Evolutionary conservation across 192 early-diverging fungal genomes (phyloP), one percentile per base, ranked within the genome.

Genomic region (Coemansia sp.): DNA sequence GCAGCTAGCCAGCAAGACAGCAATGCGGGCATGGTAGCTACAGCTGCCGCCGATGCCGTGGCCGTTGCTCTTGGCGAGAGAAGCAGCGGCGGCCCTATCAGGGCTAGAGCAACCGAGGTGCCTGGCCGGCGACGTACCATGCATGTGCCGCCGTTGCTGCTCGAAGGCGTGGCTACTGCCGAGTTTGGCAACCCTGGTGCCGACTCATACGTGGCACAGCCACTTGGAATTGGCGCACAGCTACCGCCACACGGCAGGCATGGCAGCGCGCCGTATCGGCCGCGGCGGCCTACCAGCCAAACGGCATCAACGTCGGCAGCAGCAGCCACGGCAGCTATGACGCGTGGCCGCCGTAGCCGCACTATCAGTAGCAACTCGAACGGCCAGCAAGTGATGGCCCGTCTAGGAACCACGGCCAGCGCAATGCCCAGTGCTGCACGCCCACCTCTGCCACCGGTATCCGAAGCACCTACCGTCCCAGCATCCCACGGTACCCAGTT

Each of bases 131-230:
- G 77, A 1, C 77, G 77, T 53, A 74, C 77, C 28, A 74, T 81
- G 78, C 71, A 81, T 39, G 78, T 81, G 37, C 78, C 78, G 28
- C 73, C 78, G 36, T 69, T 73, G 48, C 63, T 81, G 43, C 60
- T 69, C n/a, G 77, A 80, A 31, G 77, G 59, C 38, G 77, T 80
- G 16, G 77, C 65, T 2, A 71, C 72, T 0, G 59, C 71, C 11
- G 71, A 62, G 57, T 73, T 73, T 70, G 23, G 4, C 11, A 55
- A 14, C 51, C 51, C 51, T 26, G 21, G 48, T 11, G 56, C 26
- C 59, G 45, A 57, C 55, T 14, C 53, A 4, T 35, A 26, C 35
- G 7, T 55, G 39, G 64, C 64, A 2, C 40, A 43, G 40, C 13
- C 40, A 5, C 64, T 58, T 5, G 40, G 40, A 5, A 13, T 66